These are phyloP conservation scores for Podospora pseudocomata DNA, from an alignment of 495 filamentous ascomycete species.

Conservation along the genomic window DNA sequence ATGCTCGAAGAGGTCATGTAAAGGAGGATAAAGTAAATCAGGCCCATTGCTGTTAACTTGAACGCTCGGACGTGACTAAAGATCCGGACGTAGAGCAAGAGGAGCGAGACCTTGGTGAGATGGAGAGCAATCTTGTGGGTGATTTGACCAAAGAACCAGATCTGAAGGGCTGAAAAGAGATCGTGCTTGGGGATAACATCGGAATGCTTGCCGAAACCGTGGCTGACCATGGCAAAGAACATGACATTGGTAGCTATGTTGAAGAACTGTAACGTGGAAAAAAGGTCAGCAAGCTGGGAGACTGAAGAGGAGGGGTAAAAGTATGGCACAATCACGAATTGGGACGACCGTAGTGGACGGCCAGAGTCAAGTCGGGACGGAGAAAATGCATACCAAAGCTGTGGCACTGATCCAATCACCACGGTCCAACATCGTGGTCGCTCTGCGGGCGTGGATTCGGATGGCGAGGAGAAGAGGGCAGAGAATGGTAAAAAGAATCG, in stretches of 20 bases:
- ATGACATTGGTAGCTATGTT: slow-evolving; percentile 13
- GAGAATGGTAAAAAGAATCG: slow-evolving; percentile 9
- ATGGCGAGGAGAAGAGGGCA: slow-evolving; percentile 11
- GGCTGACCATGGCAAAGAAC: slow-evolving; percentile 19
- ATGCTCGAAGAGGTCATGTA: slow-evolving; percentile 27
- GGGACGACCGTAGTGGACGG: background rate
- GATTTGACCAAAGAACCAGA: slow-evolving; percentile 22
- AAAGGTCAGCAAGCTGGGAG: background rate
- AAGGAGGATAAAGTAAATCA: slow-evolving; percentile 23
- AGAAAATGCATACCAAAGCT: slow-evolving; percentile 16
- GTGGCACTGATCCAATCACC: slow-evolving; percentile 30
- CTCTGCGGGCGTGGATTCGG: slow-evolving; percentile 13
- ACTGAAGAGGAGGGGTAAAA: background rate
- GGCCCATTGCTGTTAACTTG: slow-evolving; percentile 13
- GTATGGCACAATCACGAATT: background rate
- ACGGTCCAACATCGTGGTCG: slow-evolving; percentile 14
- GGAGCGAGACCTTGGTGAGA: slow-evolving; percentile 29
- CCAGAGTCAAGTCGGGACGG: background rate
- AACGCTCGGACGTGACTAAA: slow-evolving; percentile 27
- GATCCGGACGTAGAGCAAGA: slow-evolving; percentile 34
- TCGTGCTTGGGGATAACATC: slow-evolving; percentile 5
- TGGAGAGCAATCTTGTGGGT: slow-evolving; percentile 25
- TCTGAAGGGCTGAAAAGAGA: slow-evolving; percentile 6
- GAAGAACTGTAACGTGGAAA: slow-evolving; percentile 10
- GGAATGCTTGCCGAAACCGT: slow-evolving; percentile 22